phyloP scores from a whole-genome alignment of 1,284 basidiomycete genomes.

The Microbotryum saponariae region DNA sequence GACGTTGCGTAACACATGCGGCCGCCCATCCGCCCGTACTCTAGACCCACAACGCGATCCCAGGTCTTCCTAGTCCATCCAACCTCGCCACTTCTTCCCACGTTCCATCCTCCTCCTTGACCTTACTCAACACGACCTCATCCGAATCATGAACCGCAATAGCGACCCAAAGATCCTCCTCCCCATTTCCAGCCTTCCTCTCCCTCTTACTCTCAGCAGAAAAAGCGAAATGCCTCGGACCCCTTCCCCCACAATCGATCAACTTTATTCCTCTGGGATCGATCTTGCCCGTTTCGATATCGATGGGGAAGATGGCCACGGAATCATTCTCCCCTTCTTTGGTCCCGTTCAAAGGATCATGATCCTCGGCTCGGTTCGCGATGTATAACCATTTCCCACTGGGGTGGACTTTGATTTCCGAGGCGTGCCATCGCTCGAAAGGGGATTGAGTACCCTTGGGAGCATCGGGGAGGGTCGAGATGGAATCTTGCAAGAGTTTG shows the following conservation, averaged over 20 bases:
- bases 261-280: background rate
- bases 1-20: too few species aligned
- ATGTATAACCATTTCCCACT: conserved; percentile 8
- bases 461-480: conserved; percentile 19
- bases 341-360: conserved; percentile 22
- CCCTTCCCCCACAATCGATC: conserved; percentile 11
- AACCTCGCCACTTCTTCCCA: conserved; percentile 17
- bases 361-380: conserved; percentile 28
- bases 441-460: conserved; percentile 12
- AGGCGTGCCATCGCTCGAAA: conserved; percentile 25
- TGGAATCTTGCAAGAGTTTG: conserved; percentile 11
- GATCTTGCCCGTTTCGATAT: conserved; percentile 1
- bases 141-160: conserved; percentile 26
- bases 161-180: conserved; percentile 13
- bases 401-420: conserved; percentile 24
- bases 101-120: conserved; percentile 1
- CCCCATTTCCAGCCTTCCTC: background rate
- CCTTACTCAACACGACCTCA: conserved; percentile 23
- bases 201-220: conserved; percentile 4
- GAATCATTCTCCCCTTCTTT: conserved; percentile 12
- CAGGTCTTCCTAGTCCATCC: conserved; percentile 1
- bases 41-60: too few species aligned
- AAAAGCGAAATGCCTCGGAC: conserved; percentile 20
- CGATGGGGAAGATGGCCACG: conserved; percentile 18
- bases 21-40: too few species aligned